Evolutionary conservation across 306 rosid species (phyloP).

Genomic region (Amphicarpaea edgeworthii): DNA sequence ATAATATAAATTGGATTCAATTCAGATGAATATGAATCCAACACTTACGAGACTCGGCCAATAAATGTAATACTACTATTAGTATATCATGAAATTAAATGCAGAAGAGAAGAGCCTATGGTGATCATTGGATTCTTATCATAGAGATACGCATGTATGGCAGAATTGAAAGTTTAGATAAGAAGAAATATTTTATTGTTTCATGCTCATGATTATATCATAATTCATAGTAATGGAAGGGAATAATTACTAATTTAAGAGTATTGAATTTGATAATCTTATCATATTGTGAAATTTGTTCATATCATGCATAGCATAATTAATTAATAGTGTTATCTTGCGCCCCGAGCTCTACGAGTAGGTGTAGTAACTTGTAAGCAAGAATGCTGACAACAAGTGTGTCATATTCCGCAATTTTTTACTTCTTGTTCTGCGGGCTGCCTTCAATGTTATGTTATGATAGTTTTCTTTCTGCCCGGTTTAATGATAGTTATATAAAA

Average conservation of each 20-base stretch:
- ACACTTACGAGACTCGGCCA: background rate
- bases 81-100: constrained; percentile 4
- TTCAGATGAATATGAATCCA: background rate
- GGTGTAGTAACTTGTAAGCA: background rate
- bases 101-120: background rate
- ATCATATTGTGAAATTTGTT: background rate
- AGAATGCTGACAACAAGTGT: background rate
- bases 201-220: constrained; percentile 24
- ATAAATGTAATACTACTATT: too few relatives aligned
- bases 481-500: background rate
- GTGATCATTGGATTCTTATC: constrained; percentile 27
- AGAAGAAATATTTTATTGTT: constrained; percentile 24
- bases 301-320: constrained; percentile 20
- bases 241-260: constrained; percentile 25
- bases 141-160: constrained; percentile 38
- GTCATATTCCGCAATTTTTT: background rate
- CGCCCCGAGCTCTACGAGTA: constrained; percentile 28
- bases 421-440: background rate
- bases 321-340: constrained; percentile 20
- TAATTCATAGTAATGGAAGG: constrained; percentile 6
- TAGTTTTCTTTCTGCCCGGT: background rate
- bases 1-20: background rate
- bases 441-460: background rate
- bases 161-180: constrained; percentile 22
- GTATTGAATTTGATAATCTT: constrained; percentile 38